Evolutionary conservation across 306 rosid genomes (phyloP).

Genomic region (Spatholobus suberectus): DNA sequence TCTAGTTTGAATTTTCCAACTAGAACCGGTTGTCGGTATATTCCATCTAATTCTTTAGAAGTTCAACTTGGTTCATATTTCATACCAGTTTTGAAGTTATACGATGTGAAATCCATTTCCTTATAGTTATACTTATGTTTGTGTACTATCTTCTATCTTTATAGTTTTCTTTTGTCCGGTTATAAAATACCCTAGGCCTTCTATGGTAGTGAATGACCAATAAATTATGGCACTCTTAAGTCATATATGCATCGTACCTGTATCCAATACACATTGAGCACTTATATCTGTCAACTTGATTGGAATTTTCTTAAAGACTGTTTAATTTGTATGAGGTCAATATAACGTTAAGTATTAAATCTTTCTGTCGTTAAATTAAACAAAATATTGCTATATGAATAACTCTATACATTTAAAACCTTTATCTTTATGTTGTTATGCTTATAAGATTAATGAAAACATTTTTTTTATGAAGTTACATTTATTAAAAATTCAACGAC

Average conservation of each 20-base stretch:
- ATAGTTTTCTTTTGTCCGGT: neutral
- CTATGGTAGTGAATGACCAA: neutral
- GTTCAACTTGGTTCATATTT: conserved; percentile 32
- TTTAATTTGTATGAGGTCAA: no score
- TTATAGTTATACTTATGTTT: neutral
- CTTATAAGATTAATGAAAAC: no score
- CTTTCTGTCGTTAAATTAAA: no score
- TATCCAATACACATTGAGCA: neutral
- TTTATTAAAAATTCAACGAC: no score
- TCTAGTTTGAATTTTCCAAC: conserved; percentile 16
- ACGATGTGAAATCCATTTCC: neutral
- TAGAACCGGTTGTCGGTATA: neutral
- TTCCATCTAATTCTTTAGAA: neutral
- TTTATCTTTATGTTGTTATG: no score
- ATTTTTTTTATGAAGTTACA: no score
- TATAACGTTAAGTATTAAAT: no score
- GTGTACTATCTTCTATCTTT: no score
- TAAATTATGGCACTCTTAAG: neutral
- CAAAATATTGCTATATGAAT: no score
- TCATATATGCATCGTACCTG: neutral
- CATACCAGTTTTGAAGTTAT: conserved; percentile 31
- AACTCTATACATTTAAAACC: no score
- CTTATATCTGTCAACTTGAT: neutral
- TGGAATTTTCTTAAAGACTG: no score
- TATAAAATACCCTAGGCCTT: neutral